These are phyloP conservation scores for Boletus reticulatus DNA, from an alignment of 768 basidiomycete genomes.

Conservation along the genomic window DNA sequence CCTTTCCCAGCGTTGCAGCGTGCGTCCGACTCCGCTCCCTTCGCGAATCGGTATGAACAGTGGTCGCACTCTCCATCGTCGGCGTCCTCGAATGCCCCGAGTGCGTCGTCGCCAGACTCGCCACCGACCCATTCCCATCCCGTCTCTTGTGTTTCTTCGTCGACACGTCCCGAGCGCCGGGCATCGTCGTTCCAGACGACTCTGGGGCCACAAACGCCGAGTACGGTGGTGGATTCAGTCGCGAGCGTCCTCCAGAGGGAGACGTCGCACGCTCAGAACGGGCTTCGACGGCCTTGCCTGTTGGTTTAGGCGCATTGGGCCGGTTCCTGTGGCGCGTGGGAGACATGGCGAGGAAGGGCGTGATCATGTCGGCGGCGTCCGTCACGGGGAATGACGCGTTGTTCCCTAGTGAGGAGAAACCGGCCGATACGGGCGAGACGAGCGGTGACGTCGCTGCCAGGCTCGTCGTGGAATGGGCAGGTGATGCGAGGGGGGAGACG, in stretches of 20 bases:
- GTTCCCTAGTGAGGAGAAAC: background rate
- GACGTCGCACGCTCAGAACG: slow-evolving; percentile 1
- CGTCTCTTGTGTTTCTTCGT: background rate
- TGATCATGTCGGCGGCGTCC: slow-evolving; percentile 22
- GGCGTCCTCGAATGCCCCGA: slow-evolving; percentile 12
- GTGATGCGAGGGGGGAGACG: slow-evolving; percentile 1
- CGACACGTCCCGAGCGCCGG: background rate
- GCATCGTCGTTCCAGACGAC: background rate
- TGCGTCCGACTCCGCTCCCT: background rate
- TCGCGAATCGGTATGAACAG: background rate
- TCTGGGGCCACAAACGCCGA: slow-evolving; percentile 1
- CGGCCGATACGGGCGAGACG: background rate
- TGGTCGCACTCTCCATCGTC: background rate
- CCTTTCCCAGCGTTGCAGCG: background rate
- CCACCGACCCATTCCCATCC: slow-evolving; percentile 7
- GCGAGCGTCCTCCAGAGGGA: slow-evolving; percentile 6
- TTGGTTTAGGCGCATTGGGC: background rate
- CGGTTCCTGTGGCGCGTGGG: slow-evolving; percentile 1
- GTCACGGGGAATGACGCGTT: background rate
- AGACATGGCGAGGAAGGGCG: slow-evolving; percentile 20
- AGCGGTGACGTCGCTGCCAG: background rate
- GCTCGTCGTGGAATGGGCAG: slow-evolving; percentile 12
- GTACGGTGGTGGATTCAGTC: slow-evolving; percentile 31
- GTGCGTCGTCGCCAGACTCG: too few relatives aligned
- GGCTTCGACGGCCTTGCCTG: slow-evolving; percentile 7